phyloP scores from a whole-genome alignment of 495 filamentous ascomycete species.

The Penicillium coffeae region DNA sequence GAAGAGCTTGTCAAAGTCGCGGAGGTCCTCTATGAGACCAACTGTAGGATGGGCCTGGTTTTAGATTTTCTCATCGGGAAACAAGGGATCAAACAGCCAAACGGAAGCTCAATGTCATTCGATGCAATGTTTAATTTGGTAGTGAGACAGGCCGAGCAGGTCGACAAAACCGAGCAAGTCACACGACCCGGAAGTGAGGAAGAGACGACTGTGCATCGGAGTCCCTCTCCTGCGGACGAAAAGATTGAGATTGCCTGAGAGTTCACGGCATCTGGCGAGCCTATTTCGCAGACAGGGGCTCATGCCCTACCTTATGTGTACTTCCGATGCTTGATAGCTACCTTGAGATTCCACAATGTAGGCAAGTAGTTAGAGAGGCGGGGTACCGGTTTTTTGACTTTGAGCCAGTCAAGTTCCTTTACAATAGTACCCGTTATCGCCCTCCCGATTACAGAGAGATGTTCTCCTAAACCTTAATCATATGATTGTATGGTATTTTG shows the following conservation, averaged over 20 bases:
- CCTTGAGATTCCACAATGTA: too few species aligned
- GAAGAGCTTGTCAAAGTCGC: conserved; percentile 8
- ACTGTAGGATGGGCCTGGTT: conserved; percentile 9
- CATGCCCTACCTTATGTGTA: too few species aligned
- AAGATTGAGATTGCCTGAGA: neutral
- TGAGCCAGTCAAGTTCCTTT: too few species aligned
- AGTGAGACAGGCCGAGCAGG: neutral
- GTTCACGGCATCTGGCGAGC: too few species aligned
- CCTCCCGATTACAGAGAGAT: too few species aligned
- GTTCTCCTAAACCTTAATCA: too few species aligned
- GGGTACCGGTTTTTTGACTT: too few species aligned
- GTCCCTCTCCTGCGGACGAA: neutral
- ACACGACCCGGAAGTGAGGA: neutral
- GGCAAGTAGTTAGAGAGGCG: too few species aligned
- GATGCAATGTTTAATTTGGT: conserved; percentile 8
- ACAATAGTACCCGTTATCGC: too few species aligned
- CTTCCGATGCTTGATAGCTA: too few species aligned
- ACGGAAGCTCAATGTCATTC: conserved; percentile 4
- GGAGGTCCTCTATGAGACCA: conserved; percentile 12
- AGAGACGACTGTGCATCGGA: neutral
- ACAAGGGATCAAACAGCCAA: conserved; percentile 4
- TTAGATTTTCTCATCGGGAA: conserved; percentile 8
- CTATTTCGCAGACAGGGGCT: too few species aligned
- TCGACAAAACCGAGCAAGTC: neutral
- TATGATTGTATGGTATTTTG: too few species aligned